phyloP scores from a whole-genome alignment of 805 yeast genomes.

The baker's yeast (Saccharomyces cerevisiae) region DNA sequence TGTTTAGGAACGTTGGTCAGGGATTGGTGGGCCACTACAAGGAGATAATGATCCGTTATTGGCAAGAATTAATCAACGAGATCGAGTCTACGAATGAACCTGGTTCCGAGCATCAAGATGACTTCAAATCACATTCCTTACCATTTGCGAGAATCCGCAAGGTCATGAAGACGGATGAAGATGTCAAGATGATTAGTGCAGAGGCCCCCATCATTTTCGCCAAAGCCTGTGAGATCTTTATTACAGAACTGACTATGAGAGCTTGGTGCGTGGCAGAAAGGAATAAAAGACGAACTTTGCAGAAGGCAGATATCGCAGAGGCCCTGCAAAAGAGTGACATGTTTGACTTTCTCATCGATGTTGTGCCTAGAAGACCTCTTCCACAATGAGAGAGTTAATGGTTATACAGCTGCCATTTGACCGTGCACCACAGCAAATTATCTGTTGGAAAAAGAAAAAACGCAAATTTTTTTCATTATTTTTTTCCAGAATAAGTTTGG shows the following conservation, averaged over 20 bases:
- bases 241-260: constrained; percentile 94
- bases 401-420: not conserved
- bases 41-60: constrained; percentile 87
- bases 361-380: constrained; percentile 70
- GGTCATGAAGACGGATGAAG: constrained; percentile 97
- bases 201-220: constrained; percentile 97
- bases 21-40: constrained; percentile 77
- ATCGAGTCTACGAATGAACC: constrained; percentile 52
- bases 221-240: constrained; percentile 94
- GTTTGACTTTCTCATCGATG: constrained; percentile 95
- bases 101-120: constrained; percentile 56
- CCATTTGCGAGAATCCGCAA: constrained; percentile 95
- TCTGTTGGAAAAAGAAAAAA: not conserved
- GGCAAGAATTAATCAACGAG: constrained; percentile 92
- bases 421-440: not conserved
- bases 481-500: not conserved
- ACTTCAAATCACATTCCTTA: constrained; percentile 86
- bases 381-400: not conserved
- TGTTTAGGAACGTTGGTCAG: constrained; percentile 85
- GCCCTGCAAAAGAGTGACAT: constrained; percentile 91
- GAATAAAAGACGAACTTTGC: constrained; percentile 87
- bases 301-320: constrained; percentile 88
- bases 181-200: constrained; percentile 94
- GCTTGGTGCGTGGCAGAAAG: constrained; percentile 99
- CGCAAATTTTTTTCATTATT: not conserved